phyloP scores from a whole-genome alignment of 345 rosid genomes.

The Populus ilicifolia region DNA sequence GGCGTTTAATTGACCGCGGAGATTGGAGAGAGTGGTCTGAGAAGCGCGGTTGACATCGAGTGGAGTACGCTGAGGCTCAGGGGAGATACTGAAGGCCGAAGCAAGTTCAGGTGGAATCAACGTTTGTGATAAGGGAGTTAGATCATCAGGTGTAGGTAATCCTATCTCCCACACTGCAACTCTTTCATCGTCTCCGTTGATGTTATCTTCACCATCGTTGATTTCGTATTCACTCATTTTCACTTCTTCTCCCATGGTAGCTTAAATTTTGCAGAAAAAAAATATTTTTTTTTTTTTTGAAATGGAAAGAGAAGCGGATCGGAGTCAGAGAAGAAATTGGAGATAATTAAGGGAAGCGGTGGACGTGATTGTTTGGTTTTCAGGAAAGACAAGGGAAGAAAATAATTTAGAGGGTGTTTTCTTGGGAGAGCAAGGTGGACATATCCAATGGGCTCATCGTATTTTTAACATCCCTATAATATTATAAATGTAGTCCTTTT shows the following conservation, averaged over 20 bases:
- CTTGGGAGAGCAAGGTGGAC: background rate
- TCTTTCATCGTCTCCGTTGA: slow-evolving; percentile 50
- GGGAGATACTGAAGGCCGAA: slow-evolving; percentile 76
- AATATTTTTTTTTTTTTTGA: background rate
- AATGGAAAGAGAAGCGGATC: slow-evolving; percentile 2
- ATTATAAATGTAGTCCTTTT: background rate
- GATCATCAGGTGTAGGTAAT: slow-evolving; percentile 59
- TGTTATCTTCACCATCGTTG: background rate
- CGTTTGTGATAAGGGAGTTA: slow-evolving; percentile 66
- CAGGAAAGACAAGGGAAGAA: slow-evolving; percentile 11
- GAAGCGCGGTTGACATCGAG: slow-evolving; percentile 76
- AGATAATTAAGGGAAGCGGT: slow-evolving; percentile 25
- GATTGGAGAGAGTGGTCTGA: slow-evolving; percentile 50
- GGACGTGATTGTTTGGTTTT: slow-evolving; percentile 15
- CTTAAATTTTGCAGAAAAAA: background rate
- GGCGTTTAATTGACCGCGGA: slow-evolving; percentile 35
- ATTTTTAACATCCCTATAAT: background rate
- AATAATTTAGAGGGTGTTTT: background rate
- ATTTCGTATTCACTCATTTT: slow-evolving; percentile 34
- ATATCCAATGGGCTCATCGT: background rate
- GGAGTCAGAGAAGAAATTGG: slow-evolving; percentile 13
- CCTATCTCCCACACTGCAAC: slow-evolving; percentile 87
- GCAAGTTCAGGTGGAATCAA: slow-evolving; percentile 75
- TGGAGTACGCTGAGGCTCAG: slow-evolving; percentile 46
- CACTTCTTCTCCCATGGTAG: slow-evolving; percentile 43